Conservation (phyloP, 1,284 basidiomycete genomes). For the Apiotrichum sp. region DNA sequence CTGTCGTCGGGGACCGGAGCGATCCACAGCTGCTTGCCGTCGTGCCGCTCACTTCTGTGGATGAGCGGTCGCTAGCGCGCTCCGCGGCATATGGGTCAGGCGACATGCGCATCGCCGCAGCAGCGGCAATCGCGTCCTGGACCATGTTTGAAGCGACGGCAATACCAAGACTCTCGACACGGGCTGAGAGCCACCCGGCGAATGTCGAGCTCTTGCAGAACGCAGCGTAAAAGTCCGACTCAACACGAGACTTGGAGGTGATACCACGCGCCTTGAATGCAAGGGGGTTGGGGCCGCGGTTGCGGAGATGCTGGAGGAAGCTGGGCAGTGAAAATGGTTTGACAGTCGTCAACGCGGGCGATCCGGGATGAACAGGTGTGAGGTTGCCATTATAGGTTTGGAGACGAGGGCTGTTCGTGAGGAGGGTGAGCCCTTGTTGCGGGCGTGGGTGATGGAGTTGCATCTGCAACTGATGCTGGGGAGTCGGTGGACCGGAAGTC, state of each 20-base stretch:
- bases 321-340: constrained; percentile 71
- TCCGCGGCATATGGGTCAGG: background rate
- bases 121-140: background rate
- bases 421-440: background rate
- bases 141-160: constrained; percentile 22
- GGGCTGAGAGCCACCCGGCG: constrained; percentile 38
- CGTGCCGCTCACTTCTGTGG: background rate
- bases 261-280: constrained; percentile 57
- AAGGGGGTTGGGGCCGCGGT: constrained; percentile 64
- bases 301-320: constrained; percentile 76
- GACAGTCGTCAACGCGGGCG: constrained; percentile 37
- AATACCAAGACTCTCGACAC: constrained; percentile 32
- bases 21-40: background rate
- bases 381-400: background rate
- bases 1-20: background rate
- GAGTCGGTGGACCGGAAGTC: background rate
- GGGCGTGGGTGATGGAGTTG: constrained; percentile 1
- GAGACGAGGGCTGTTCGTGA: background rate
- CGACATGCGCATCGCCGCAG: background rate
- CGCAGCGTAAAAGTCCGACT: constrained; percentile 44
- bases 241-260: constrained; percentile 38
- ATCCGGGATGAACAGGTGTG: constrained; percentile 6
- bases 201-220: constrained; percentile 45
- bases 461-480: constrained; percentile 16
- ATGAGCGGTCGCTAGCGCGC: background rate